phyloP scores from a whole-genome alignment of 2,329 filamentous ascomycete genomes.

The Helotiales sp. region DNA sequence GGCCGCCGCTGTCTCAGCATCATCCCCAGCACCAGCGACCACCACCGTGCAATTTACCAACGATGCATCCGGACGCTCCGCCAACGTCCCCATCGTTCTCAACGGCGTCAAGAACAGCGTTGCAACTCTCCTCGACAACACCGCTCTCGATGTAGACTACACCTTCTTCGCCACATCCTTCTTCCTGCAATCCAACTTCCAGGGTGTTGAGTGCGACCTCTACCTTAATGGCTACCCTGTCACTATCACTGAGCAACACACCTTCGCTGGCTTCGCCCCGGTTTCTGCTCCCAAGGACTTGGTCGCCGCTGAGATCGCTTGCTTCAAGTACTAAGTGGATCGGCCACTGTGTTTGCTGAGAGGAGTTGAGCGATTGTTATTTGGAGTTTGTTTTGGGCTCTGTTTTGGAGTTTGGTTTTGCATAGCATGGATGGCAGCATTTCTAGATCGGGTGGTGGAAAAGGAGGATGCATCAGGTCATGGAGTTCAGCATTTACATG shows the following conservation, averaged over 20 bases:
- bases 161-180: constrained; percentile 14
- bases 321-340: neutral
- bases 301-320: neutral
- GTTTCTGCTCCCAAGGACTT: neutral
- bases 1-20: neutral
- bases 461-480: neutral
- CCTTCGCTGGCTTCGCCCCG: constrained; percentile 13
- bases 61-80: constrained; percentile 5
- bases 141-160: constrained; percentile 14
- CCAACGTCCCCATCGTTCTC: constrained; percentile 8
- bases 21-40: neutral
- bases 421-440: neutral
- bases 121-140: constrained; percentile 1
- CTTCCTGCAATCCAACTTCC: constrained; percentile 18
- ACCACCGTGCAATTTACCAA: constrained; percentile 17
- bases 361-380: neutral
- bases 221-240: neutral
- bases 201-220: constrained; percentile 14
- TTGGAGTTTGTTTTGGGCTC: neutral
- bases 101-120: neutral
- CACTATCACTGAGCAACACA: constrained; percentile 10
- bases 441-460: neutral
- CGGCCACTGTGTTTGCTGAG: neutral
- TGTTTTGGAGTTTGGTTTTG: neutral
- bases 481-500: neutral